Evolutionary conservation across 2,329 filamentous ascomycete genomes (phyloP), one percentile per base, ranked within the genome.

Genomic region (Arthrobotrys entomopaga): DNA sequence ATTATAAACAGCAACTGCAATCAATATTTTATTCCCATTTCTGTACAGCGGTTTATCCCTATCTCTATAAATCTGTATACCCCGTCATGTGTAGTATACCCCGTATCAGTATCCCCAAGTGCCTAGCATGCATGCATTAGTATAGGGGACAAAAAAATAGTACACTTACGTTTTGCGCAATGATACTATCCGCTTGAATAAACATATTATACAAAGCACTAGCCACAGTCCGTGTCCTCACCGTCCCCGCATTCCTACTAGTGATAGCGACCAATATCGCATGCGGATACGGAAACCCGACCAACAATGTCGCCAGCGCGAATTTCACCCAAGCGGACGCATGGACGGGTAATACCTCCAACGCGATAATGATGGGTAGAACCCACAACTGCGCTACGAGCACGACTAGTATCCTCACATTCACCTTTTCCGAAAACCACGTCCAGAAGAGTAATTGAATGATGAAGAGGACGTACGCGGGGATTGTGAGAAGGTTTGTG

Each of bases 401-500:
- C 20, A 83, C 82, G 24, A 85, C 81, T 5, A 87, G 80, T 29
- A 88, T 83, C 75, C 85, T 82, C 73, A 85, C 80, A 73, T 86
- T 85, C n/a, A 85, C 60, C 52, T 79, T 86, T 81, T 81, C 85
- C 77, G 79, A 85, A 78, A 80, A 82, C 82, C 79, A 84, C 0
- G 85, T 87, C 76, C 85, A 80, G 48, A 84, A 80, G 10, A 87
- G 79, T 2, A 87, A 81, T 57, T 83, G 84, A 10, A 85, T 77
- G 46, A 86, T 84, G 69, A 85, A 84, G 8, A 86, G 77, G 1
- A 83, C 82, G 58, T 84, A 84, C 2, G 82, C 84, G 0, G 87
- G 85, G n/a, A 90, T 89, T 1, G 85, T 84, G 6, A 91, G 83
- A 38, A 91, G 79, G 78, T 90, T 91, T 1, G 87, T 84, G 20